These are phyloP conservation scores for Dysphania ambrosioides DNA, from an alignment of 148 eudicot genomes.

Conservation along the genomic window DNA sequence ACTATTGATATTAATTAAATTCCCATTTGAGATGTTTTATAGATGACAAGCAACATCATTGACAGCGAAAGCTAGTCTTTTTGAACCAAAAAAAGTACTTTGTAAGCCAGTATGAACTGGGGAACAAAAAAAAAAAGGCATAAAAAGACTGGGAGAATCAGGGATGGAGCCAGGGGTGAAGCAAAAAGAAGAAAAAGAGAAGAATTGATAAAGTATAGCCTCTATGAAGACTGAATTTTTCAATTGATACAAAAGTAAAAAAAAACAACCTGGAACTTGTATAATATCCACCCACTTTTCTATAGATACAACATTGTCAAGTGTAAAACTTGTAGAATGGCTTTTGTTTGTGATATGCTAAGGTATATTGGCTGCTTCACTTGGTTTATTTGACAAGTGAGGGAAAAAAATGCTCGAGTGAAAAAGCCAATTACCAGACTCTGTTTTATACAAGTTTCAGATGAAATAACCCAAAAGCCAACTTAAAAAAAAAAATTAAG, in stretches of 20 bases:
- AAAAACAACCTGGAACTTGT: neutral
- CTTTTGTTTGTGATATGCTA: neutral
- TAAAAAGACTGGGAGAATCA: neutral
- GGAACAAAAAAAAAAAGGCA: neutral
- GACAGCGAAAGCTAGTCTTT: neutral
- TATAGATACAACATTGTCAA: neutral
- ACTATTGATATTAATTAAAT: neutral
- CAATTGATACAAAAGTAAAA: neutral
- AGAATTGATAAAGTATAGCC: constrained; percentile 8
- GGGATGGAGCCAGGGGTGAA: neutral
- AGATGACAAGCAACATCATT: constrained; percentile 5
- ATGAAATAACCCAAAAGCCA: no score
- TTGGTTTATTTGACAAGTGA: no score
- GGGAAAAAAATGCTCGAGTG: no score
- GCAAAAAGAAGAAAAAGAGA: neutral
- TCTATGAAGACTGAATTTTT: neutral
- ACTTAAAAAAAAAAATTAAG: no score
- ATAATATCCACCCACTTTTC: neutral
- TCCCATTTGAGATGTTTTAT: constrained; percentile 10
- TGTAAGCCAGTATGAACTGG: neutral
- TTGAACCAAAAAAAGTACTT: neutral
- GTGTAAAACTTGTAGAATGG: neutral
- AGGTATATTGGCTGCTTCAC: no score
- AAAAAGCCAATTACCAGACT: neutral
- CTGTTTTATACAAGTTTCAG: no score